These are phyloP conservation scores for Suhomyces anneliseae DNA, from an alignment of 1,139 yeast genomes.

Conservation along the genomic window DNA sequence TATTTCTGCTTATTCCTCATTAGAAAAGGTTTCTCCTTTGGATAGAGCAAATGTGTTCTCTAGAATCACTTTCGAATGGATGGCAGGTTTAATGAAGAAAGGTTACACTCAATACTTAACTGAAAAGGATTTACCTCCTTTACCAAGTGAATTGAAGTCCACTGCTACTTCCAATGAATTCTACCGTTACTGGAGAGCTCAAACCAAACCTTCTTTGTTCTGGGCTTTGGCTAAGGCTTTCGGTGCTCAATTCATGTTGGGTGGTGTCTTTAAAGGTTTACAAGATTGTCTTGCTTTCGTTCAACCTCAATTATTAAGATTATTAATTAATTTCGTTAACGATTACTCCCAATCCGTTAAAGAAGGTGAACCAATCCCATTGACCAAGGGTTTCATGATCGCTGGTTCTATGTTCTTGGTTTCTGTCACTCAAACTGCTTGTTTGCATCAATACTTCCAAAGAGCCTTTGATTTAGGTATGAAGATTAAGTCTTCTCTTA, in stretches of 20 bases:
- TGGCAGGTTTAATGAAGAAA: constrained; percentile 83
- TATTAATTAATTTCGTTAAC: constrained; percentile 78
- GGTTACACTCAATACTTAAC: constrained; percentile 76
- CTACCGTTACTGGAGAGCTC: constrained; percentile 57
- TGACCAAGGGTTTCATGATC: constrained; percentile 80
- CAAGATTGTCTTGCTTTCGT: constrained; percentile 83
- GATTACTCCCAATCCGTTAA: constrained; percentile 56
- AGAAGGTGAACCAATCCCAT: constrained; percentile 47
- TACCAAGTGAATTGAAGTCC: constrained; percentile 68
- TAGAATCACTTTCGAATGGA: constrained; percentile 83
- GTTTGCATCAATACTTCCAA: constrained; percentile 90
- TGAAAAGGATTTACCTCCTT: constrained; percentile 76
- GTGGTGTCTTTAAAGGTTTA: constrained; percentile 71
- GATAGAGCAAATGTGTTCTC: constrained; percentile 85
- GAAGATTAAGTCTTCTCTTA: constrained; percentile 80
- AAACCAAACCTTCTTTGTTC: constrained; percentile 59
- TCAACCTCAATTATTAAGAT: constrained; percentile 83
- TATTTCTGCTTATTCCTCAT: constrained; percentile 37
- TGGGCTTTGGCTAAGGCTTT: constrained; percentile 66
- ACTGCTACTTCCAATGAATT: constrained; percentile 50
- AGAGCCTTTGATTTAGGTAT: constrained; percentile 87
- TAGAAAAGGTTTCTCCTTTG: constrained; percentile 53
- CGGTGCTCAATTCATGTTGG: constrained; percentile 67
- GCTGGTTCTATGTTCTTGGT: constrained; percentile 82
- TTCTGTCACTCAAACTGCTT: constrained; percentile 79